Percentiles rank a stretch among this genome's conserved stretches.
Evolutionary conservation across 495 filamentous ascomycete genomes (phyloP).

Genomic region (Emericellopsis terricola): DNA sequence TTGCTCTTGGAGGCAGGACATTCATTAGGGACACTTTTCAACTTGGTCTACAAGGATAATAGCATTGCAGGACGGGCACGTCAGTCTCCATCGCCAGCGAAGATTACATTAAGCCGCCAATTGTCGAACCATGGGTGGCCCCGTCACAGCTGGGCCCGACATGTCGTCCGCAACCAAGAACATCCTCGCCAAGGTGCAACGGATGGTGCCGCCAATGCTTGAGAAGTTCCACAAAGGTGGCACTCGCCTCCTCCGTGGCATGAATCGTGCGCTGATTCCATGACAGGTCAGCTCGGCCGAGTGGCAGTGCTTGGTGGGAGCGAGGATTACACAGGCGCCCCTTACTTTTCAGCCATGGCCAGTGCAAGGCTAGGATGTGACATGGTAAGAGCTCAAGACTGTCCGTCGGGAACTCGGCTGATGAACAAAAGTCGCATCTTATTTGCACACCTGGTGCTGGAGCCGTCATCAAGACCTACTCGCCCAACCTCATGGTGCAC

Average conservation of each 20-base stretch:
- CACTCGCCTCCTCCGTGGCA: background rate
- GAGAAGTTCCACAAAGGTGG: constrained; percentile 96
- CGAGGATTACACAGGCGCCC: constrained; percentile 90
- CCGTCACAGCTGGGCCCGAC: constrained; percentile 8
- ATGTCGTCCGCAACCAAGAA: constrained; percentile 37
- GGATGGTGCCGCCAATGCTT: constrained; percentile 86
- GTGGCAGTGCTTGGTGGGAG: constrained; percentile 91
- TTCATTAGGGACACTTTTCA: too few relatives aligned
- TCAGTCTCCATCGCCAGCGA: too few relatives aligned
- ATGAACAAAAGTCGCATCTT: constrained; percentile 57
- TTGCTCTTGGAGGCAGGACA: too few relatives aligned
- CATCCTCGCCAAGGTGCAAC: constrained; percentile 64
- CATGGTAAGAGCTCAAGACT: constrained; percentile 41
- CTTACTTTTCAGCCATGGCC: constrained; percentile 96
- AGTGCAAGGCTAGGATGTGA: constrained; percentile 76
- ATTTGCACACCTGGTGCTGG: constrained; percentile 85
- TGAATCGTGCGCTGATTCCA: background rate
- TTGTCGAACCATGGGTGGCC: too few relatives aligned
- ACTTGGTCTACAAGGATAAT: too few relatives aligned
- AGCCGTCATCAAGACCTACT: constrained; percentile 90
- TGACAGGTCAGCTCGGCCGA: constrained; percentile 69
- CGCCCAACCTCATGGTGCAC: constrained; percentile 97
- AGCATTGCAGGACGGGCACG: too few relatives aligned
- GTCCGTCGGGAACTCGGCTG: background rate
- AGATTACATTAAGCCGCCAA: too few relatives aligned